These are phyloP conservation scores for Kalmusia sp. DNA, from an alignment of 2,329 filamentous ascomycete genomes.

Conservation along the genomic window DNA sequence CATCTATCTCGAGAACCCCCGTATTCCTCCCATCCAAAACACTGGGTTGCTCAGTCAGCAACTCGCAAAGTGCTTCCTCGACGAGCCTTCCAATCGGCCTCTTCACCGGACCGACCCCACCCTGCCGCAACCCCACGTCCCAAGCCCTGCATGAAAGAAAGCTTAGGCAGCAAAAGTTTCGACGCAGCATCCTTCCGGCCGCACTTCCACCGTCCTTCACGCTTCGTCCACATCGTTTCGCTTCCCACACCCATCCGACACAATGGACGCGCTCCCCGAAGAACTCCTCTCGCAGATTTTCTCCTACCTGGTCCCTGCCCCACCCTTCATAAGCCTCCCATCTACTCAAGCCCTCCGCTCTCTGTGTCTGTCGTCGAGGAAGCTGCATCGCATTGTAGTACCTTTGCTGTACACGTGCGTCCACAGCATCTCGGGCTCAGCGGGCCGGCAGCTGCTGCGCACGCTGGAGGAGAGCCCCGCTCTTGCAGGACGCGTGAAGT, in stretches of 20 bases:
- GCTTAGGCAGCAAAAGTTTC: too few species aligned
- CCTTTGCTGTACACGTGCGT: background rate
- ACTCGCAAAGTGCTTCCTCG: too few species aligned
- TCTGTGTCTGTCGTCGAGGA: background rate
- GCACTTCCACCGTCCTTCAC: too few species aligned
- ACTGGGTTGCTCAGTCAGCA: too few species aligned
- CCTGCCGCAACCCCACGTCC: too few species aligned
- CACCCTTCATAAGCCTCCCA: background rate
- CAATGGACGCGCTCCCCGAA: constrained; percentile 3
- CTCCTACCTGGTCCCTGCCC: background rate
- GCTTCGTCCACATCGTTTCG: background rate
- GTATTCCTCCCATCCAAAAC: too few species aligned
- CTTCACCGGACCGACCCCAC: too few species aligned
- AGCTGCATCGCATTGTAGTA: background rate
- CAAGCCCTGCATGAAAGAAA: too few species aligned
- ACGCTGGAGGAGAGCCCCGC: background rate
- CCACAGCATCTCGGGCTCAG: background rate
- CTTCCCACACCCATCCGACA: background rate
- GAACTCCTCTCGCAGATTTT: background rate
- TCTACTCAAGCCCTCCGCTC: background rate
- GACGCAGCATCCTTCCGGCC: too few species aligned
- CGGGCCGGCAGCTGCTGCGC: background rate
- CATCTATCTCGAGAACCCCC: too few species aligned
- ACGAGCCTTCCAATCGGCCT: too few species aligned
- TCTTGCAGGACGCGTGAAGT: background rate